A percentile compares a stretch with the other conserved stretches of the same genome.
Evolutionary conservation across 2,329 filamentous ascomycete species (phyloP).

Genomic region (Fusarium anthophilum): DNA sequence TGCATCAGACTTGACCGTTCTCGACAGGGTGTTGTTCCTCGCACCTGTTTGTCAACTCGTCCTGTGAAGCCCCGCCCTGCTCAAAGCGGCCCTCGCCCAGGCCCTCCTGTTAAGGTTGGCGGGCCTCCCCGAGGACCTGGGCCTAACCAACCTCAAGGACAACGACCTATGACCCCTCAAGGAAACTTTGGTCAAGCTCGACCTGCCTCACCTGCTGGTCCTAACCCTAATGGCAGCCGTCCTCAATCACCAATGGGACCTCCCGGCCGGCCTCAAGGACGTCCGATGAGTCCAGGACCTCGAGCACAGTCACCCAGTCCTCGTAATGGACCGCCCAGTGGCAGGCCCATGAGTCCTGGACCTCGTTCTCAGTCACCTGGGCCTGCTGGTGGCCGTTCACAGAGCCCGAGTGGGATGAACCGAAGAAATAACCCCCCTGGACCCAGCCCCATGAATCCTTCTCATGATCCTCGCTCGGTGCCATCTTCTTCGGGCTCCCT

Average conservation of each 20-base stretch:
- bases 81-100: constrained; percentile 58
- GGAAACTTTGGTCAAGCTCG: constrained; percentile 42
- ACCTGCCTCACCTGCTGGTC: constrained; percentile 51
- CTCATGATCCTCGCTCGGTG: constrained; percentile 44
- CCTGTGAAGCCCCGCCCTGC: constrained; percentile 85
- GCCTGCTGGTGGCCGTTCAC: constrained; percentile 42
- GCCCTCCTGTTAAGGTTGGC: constrained; percentile 60
- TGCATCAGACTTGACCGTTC: constrained; percentile 91
- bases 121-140: constrained; percentile 39
- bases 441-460: constrained; percentile 59
- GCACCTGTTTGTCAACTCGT: constrained; percentile 91
- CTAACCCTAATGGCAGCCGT: constrained; percentile 45
- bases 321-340: constrained; percentile 40
- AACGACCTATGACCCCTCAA: constrained; percentile 48
- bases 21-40: constrained; percentile 90
- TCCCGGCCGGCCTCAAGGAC: constrained; percentile 44
- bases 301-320: constrained; percentile 39
- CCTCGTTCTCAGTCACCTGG: constrained; percentile 59
- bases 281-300: constrained; percentile 53
- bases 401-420: constrained; percentile 54
- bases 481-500: constrained; percentile 55
- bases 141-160: constrained; percentile 22
- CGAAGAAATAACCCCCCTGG: constrained; percentile 56
- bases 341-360: constrained; percentile 53
- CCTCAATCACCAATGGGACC: constrained; percentile 48